Base-by-base conservation (phyloP, 257 asterid genomes). In the Solanum virginianum region DNA sequence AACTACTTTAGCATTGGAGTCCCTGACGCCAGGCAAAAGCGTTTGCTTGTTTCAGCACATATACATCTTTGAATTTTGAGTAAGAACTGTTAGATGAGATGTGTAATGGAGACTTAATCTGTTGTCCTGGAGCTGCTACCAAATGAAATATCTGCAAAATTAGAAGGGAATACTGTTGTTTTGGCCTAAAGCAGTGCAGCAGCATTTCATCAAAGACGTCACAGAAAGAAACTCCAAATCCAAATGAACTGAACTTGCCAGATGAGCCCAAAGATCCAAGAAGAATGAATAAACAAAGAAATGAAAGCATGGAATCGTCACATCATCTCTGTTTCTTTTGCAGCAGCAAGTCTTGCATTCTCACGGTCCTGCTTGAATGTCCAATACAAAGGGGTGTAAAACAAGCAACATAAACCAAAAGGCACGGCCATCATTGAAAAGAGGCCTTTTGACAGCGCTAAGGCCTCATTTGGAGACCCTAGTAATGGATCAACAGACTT, bases 381-480 rank as follows among this genome's bases (percentile, higher is more conserved):
- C 98, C 98, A 94, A 82, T 95, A 94, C 89, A 96, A 87, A 29
- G 98, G 99, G 29, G 91, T 96, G 84, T 96, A 96, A 88, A 95
- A 96, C 93, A 96, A 89, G 87, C 95, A 57, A 86, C 98, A 96
- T 91, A 96, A 86, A 41, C 97, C 97, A 55, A 93, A 93, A 3
- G 99, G 98, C n/a, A 94, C 92, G 10, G 90, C 95, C 99, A 96
- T 96, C 99, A 96, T 91, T 22, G 97, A 81, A 26, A 96, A 88
- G 45, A 96, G 96, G 80, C 99, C 99, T 80, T 89, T 93, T 13
- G 98, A 96, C 92, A 96, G 82, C 0, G 99, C 99, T 6, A 89
- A 51, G 0, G 99, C 99, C 92, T 88, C 98, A 69, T 89, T 87
- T 8, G 91, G 26, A 8, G 99, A 94, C 20, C 98, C 99, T 41